Base-by-base conservation (phyloP, 148 eudicot genomes). In the Agrostemma githago region DNA sequence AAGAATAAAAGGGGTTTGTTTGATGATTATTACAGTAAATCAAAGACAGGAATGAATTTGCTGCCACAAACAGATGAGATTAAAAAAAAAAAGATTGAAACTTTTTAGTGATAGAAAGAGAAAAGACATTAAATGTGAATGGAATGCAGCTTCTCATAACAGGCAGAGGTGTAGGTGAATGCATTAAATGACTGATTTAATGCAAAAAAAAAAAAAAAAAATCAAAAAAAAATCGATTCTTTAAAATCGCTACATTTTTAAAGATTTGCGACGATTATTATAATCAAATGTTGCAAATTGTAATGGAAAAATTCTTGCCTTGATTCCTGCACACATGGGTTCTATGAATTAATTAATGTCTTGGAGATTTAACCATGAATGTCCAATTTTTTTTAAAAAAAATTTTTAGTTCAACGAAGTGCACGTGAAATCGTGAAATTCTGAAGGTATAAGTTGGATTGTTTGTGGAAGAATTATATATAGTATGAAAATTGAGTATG, bases 121-220 rank as follows among this genome's bases (percentile, higher is more conserved):
- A 66, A 21, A 56, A 74, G 72, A 78, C 72, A 84, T 38, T 84
- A 68, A 84, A 81, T 84, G 85, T 40, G 74, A 76, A 17, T 37
- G 75, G 70, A 76, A 76, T 74, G 78, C 76, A 67, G 77, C 57
- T 72, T 76, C 83, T 76, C 79, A 84, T 76, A 84, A 72, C 79
- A 76, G 82, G 86, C 82, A 80, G 80, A 42, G 42, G 89, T 78
- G 88, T 85, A 87, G 96, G 87, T 90, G 92, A 80, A 83, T 70
- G 83, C 89, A 90, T 76, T 90, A 76, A 90, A 88, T 90, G 90
- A 73, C 82, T 42, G 44, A 82, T 78, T 88, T 74, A 90, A 84
- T 90, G 89, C 92, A 83, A 74, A 79, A 40, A 21, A 4, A 4
- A 40, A 21, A 4, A 4, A 17, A 39, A 0, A 4, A 34, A 15